Evolutionary conservation across 148 eudicot genomes (phyloP).

Genomic region (Talinum fruticosum): DNA sequence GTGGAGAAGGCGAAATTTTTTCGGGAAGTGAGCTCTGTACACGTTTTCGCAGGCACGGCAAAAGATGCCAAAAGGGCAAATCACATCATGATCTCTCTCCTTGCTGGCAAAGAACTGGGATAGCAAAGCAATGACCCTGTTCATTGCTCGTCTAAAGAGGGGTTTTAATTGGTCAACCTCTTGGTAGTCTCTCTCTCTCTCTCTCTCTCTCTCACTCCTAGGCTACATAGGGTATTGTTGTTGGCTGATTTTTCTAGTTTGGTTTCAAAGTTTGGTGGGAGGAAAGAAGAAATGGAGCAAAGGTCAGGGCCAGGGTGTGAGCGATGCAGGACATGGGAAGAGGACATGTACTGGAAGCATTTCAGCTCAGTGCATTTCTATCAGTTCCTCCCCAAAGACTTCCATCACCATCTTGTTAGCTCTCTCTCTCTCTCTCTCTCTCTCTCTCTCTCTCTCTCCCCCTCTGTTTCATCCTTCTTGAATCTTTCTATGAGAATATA

Average conservation of each 20-base stretch:
- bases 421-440: not conserved
- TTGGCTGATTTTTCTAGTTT: not conserved
- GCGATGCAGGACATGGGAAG: constrained; percentile 26
- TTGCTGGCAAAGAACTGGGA: too few relatives aligned
- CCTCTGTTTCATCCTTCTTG: not conserved
- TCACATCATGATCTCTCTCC: not conserved
- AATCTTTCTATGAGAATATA: too few relatives aligned
- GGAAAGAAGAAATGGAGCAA: constrained; percentile 1
- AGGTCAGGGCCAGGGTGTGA: not conserved
- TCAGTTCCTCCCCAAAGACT: constrained; percentile 14
- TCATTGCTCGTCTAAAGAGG: too few relatives aligned
- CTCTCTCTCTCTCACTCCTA: not conserved
- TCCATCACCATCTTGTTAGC: constrained; percentile 29
- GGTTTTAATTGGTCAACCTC: too few relatives aligned
- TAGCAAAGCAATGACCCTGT: too few relatives aligned
- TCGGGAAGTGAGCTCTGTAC: not conserved
- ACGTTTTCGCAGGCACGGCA: not conserved
- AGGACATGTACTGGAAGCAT: constrained; percentile 33
- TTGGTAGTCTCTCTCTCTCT: not conserved
- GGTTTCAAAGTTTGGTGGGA: not conserved
- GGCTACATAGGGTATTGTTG: not conserved
- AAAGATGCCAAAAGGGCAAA: not conserved
- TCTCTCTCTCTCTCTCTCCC: too few relatives aligned
- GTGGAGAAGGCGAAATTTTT: too few relatives aligned
- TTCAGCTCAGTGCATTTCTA: constrained; percentile 27